These are phyloP conservation scores for Scorias spongiosa DNA, from an alignment of 2,329 filamentous ascomycete species.

Conservation along the genomic window DNA sequence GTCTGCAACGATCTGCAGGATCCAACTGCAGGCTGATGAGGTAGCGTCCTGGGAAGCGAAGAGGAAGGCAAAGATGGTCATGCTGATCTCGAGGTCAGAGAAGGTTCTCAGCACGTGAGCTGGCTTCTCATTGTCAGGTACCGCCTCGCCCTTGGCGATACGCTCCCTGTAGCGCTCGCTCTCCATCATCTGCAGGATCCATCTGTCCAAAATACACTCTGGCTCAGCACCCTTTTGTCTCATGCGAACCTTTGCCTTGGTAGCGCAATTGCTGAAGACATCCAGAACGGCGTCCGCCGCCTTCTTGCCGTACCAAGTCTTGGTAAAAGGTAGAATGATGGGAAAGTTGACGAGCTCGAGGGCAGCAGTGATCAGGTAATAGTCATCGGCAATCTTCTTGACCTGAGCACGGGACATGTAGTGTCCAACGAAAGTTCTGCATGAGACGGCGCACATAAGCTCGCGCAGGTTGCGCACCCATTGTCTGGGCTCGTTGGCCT, in stretches of 20 bases:
- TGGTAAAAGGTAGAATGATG: constrained; percentile 86
- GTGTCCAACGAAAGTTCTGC: constrained; percentile 91
- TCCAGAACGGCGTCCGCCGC: constrained; percentile 80
- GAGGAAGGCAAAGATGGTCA: constrained; percentile 90
- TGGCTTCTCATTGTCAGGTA: constrained; percentile 64
- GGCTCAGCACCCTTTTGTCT: constrained; percentile 67
- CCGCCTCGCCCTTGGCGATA: constrained; percentile 52
- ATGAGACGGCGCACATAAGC: constrained; percentile 85
- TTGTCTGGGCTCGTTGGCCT: constrained; percentile 52
- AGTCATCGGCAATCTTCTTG: constrained; percentile 91
- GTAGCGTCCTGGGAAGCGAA: constrained; percentile 97
- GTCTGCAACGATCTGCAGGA: constrained; percentile 89
- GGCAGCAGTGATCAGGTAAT: constrained; percentile 89
- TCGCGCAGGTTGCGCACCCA: constrained; percentile 92
- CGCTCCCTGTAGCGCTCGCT: constrained; percentile 70
- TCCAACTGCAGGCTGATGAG: constrained; percentile 81
- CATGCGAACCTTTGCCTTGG: constrained; percentile 75
- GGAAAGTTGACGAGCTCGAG: constrained; percentile 97
- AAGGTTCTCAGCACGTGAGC: constrained; percentile 71
- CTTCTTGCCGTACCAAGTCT: constrained; percentile 95
- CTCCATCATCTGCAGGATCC: constrained; percentile 78
- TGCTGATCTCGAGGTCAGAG: constrained; percentile 76
- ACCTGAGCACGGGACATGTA: constrained; percentile 84
- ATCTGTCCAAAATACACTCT: constrained; percentile 89
- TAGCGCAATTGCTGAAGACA: constrained; percentile 81